Conservation (phyloP, 2,329 filamentous ascomycete genomes). For the Hymenoscyphus salicellus region DNA sequence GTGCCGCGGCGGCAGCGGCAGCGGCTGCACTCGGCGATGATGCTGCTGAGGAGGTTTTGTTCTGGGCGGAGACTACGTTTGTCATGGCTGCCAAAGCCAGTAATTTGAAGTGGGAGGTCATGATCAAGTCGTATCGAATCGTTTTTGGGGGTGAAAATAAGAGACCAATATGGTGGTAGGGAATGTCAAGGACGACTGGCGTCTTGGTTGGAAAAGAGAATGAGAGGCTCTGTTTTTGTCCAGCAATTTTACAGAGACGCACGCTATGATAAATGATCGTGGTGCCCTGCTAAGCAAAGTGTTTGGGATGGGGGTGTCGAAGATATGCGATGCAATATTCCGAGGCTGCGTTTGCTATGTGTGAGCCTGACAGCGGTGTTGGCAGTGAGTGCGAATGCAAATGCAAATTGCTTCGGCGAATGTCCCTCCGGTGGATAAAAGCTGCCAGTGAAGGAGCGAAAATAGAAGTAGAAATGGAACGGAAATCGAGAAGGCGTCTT, state of each 20-base stretch:
- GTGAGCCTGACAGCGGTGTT: not conserved
- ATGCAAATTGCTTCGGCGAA: not conserved
- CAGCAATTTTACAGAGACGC: slow-evolving; percentile 25
- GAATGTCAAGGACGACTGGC: slow-evolving; percentile 10
- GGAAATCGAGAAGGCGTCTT: not conserved
- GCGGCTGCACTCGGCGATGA: slow-evolving; percentile 17
- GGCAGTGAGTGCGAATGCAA: not conserved
- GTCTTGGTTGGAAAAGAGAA: slow-evolving; percentile 5
- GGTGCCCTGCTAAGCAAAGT: not conserved
- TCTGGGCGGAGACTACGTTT: slow-evolving; percentile 20
- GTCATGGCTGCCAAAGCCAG: slow-evolving; percentile 26
- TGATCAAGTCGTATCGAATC: slow-evolving; percentile 11
- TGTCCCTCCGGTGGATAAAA: not conserved
- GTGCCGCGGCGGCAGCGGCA: slow-evolving; percentile 11
- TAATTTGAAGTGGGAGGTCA: slow-evolving; percentile 25
- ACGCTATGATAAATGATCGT: slow-evolving; percentile 14
- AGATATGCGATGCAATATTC: slow-evolving; percentile 3
- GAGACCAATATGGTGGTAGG: not conserved
- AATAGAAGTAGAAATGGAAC: slow-evolving; percentile 2
- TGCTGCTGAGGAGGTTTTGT: slow-evolving; percentile 7
- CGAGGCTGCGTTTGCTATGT: slow-evolving; percentile 3
- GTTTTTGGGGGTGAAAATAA: not conserved
- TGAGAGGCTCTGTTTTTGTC: slow-evolving; percentile 21
- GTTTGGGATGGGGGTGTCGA: not conserved
- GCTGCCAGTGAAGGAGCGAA: not conserved